These are phyloP conservation scores for Puccinellia tenuiflora DNA, from an alignment of 176 grass and related monocot genomes.

Conservation along the genomic window DNA sequence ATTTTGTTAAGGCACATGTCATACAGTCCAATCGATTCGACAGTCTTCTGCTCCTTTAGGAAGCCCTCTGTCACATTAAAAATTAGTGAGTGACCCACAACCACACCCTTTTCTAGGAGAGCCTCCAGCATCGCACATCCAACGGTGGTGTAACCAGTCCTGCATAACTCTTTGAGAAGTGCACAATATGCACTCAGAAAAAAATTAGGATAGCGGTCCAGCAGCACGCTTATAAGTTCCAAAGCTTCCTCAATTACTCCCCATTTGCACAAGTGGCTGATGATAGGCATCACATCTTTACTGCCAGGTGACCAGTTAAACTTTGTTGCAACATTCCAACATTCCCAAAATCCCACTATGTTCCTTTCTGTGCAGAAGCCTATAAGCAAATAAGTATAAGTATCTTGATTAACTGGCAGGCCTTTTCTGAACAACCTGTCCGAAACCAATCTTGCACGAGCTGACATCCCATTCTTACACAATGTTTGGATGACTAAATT, in stretches of 20 bases:
- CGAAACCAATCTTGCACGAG: constrained; percentile 47
- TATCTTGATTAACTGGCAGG: constrained; percentile 46
- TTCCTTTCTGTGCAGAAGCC: constrained; percentile 65
- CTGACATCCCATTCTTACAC: constrained; percentile 45
- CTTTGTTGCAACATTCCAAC: constrained; percentile 53
- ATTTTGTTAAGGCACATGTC: constrained; percentile 53
- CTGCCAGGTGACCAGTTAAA: constrained; percentile 51
- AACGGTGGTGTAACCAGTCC: constrained; percentile 58
- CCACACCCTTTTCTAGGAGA: constrained; percentile 51
- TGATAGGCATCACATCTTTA: constrained; percentile 38
- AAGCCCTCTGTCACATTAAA: constrained; percentile 70
- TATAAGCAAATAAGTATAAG: constrained; percentile 52
- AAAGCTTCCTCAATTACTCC: constrained; percentile 70
- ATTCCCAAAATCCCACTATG: constrained; percentile 61
- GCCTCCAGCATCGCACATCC: constrained; percentile 79
- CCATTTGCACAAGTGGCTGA: constrained; percentile 60
- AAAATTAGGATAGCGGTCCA: constrained; percentile 29
- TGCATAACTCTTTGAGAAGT: constrained; percentile 69
- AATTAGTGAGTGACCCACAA: constrained; percentile 35
- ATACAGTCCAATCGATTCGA: constrained; percentile 70
- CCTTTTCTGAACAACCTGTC: constrained; percentile 49
- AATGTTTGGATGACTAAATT: constrained; percentile 48
- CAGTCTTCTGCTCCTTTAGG: constrained; percentile 59
- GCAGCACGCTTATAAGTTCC: constrained; percentile 44
- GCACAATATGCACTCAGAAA: constrained; percentile 37